Evolutionary conservation across 768 basidiomycete genomes (phyloP), one percentile per base, ranked within the genome.

Genomic region (Boletus sensibilis): DNA sequence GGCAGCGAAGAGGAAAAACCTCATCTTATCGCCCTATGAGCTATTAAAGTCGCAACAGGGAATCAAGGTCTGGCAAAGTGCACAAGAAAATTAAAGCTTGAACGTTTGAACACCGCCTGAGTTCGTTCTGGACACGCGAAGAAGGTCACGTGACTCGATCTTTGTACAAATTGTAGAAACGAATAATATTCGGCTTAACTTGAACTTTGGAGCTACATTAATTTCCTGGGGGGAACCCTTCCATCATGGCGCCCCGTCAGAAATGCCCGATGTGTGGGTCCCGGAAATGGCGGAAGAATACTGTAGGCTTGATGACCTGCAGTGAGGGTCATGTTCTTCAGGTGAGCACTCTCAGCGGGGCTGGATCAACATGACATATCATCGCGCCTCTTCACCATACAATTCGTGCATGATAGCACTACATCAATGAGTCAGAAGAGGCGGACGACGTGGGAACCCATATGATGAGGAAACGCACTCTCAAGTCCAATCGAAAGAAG

Each of bases 281-380:
- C 23, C 83, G 82, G 48, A 83, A 87, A 68, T 97, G 93, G 93
- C 85, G 90, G 64, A 94, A 92, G 66, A 91, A 93, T 12, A 80
- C 85, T 1, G 88, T 86, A 35, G 94, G 94, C 1, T 77, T 88
- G 41, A 81, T 94, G 41, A 86, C 87, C 2, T 97, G 94, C 71
- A 89, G 86, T 61, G 94, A 97, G 67, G 94, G 94, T 11, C 94
- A 97, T 70, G 82, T 96, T 57, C 80, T 94, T 31, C 90, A 92
- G 81, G 93, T 92, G 68, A 61, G 74, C 63, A 23, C 55, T 34
- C 20, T 56, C 35, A 14, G n/a, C 27, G n/a, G 11, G 33, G 21
- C 14, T 14, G n/a, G 31, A 7, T 53, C 25, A 31, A 33, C 27
- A 39, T 46, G 18, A 39, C 33, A 33, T 46, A 11, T 50, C 23